Evolutionary conservation across 2,329 filamentous ascomycete species (phyloP).

Genomic region (Penicillium italicum): DNA sequence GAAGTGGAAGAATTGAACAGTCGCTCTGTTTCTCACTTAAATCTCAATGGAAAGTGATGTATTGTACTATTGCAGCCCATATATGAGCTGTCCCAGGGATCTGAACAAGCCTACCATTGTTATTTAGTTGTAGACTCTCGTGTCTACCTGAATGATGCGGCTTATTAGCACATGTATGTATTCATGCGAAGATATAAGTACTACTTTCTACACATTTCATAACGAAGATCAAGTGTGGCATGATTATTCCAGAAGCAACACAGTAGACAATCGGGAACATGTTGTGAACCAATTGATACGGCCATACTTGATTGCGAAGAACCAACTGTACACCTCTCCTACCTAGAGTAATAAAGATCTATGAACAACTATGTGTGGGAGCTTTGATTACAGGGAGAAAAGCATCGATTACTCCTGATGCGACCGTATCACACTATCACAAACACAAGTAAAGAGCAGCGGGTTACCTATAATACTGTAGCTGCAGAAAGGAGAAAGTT

Average conservation of each 20-base stretch:
- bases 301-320: neutral
- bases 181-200: neutral
- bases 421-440: neutral
- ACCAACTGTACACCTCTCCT: neutral
- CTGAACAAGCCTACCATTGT: neutral
- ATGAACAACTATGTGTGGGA: neutral
- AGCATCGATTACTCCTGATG: neutral
- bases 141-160: too few relatives aligned
- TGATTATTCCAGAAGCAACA: neutral
- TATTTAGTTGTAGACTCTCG: neutral
- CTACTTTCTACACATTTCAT: neutral
- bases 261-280: neutral
- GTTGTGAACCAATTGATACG: too few relatives aligned
- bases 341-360: too few relatives aligned
- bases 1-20: neutral
- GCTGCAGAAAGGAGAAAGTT: neutral
- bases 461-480: neutral
- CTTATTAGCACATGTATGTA: neutral
- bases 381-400: neutral
- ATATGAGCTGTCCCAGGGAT: neutral
- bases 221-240: neutral
- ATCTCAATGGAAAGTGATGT: neutral
- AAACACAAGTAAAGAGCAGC: neutral
- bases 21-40: neutral
- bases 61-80: neutral